phyloP scores from a whole-genome alignment of 73 alveolate species.

The Paramecium primaurelia region DNA sequence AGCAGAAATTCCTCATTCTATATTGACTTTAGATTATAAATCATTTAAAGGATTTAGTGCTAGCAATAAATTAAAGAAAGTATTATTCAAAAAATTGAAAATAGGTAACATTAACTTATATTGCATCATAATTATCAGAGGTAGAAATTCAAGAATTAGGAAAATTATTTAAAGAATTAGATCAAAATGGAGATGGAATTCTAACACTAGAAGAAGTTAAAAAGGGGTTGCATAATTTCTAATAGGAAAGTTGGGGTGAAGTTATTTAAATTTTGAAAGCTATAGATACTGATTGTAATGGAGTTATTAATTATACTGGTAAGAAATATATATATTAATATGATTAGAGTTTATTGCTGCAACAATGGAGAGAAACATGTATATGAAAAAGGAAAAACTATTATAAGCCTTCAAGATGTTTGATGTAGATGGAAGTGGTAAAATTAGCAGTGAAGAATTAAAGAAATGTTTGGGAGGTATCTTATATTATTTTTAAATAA shows the following conservation, averaged over 20 bases:
- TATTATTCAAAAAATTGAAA: not conserved
- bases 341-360: conserved; percentile 71
- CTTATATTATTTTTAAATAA: not conserved
- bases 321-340: not conserved
- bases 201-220: conserved; percentile 68
- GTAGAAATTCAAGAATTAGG: conserved; percentile 54
- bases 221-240: conserved; percentile 60
- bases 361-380: conserved; percentile 58
- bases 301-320: conserved; percentile 69
- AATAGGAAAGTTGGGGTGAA: conserved; percentile 30
- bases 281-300: conserved; percentile 77
- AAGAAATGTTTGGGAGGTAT: conserved; percentile 28
- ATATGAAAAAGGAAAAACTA: conserved; percentile 56
- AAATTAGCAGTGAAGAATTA: conserved; percentile 61
- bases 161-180: conserved; percentile 62
- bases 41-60: conserved; percentile 45
- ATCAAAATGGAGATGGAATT: conserved; percentile 69
- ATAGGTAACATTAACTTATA: conserved; percentile 29
- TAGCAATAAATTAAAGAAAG: conserved; percentile 43
- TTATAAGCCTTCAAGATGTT: conserved; percentile 64
- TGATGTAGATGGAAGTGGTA: conserved; percentile 67
- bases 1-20: conserved; percentile 32
- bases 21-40: not conserved
- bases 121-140: conserved; percentile 64
- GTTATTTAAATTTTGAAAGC: conserved; percentile 59